These are phyloP conservation scores for Lichtheimia ramosa DNA, from an alignment of 371 early-diverging fungal genomes.

Conservation along the genomic window DNA sequence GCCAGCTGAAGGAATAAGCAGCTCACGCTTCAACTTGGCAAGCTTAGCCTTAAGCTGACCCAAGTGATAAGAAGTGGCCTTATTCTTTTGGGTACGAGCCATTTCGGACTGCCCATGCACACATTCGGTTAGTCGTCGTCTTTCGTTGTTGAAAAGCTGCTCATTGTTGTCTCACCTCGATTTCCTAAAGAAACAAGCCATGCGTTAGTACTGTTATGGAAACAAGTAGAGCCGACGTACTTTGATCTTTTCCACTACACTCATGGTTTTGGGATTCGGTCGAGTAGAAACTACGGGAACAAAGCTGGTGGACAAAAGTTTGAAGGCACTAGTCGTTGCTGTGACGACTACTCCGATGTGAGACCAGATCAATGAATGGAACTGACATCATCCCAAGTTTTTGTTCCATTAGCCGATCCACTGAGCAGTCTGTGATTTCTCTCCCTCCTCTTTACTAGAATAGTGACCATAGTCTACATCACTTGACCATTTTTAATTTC, in stretches of 20 bases:
- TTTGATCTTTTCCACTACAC: constrained; percentile 11
- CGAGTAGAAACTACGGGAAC: neutral
- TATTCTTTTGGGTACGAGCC: constrained; percentile 77
- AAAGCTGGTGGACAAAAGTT: too few species aligned
- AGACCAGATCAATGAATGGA: too few species aligned
- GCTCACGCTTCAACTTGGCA: constrained; percentile 94
- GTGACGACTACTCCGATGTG: too few species aligned
- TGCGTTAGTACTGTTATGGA: neutral
- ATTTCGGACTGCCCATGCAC: constrained; percentile 52
- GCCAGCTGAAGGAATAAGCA: constrained; percentile 82
- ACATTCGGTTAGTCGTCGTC: neutral
- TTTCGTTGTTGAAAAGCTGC: neutral
- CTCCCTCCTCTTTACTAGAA: too few species aligned
- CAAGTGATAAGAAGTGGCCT: constrained; percentile 97
- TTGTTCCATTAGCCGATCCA: too few species aligned
- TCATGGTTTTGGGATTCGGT: constrained; percentile 1
- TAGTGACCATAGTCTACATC: too few species aligned
- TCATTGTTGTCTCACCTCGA: constrained; percentile 2
- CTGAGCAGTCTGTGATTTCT: too few species aligned
- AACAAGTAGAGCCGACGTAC: neutral
- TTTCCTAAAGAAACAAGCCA: neutral
- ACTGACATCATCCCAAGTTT: too few species aligned
- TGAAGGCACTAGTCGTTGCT: too few species aligned
- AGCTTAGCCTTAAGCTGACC: constrained; percentile 99
- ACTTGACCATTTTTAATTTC: too few species aligned